Percentiles rank a stretch among this genome's conserved stretches.
Conservation (phyloP, 306 rosid genomes). For the Vachellia pachyceras region DNA sequence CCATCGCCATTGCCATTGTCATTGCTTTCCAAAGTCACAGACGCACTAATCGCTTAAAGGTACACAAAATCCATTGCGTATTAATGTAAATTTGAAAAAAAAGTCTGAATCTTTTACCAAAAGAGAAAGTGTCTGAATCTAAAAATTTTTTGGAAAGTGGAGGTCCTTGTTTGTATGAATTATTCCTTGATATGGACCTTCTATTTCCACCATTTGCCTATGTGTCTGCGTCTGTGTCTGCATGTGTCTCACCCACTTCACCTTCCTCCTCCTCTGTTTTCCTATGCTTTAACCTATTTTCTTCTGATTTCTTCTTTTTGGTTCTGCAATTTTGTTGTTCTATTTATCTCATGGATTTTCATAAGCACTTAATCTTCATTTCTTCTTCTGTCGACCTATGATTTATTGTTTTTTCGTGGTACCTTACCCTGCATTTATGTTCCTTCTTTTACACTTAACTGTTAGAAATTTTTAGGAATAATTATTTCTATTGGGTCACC, state of each 20-base stretch:
- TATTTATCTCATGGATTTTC: not conserved
- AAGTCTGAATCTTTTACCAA: too few species aligned
- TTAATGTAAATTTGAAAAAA: too few species aligned
- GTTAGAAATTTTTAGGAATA: too few species aligned
- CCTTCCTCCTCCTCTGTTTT: not conserved
- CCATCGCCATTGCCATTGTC: too few species aligned
- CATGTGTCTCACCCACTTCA: constrained; percentile 33
- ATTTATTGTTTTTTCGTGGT: not conserved
- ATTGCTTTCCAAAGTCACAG: too few species aligned
- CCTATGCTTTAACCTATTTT: not conserved
- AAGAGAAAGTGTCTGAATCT: too few species aligned
- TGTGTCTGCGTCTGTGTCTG: not conserved
- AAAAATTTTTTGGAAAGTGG: too few species aligned
- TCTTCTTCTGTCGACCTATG: not conserved
- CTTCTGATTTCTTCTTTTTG: not conserved
- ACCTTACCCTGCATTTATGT: too few species aligned
- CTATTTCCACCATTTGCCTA: not conserved
- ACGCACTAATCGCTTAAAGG: too few species aligned
- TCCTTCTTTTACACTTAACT: too few species aligned
- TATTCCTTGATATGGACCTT: not conserved
- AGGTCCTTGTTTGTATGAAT: not conserved
- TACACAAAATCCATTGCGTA: too few species aligned
- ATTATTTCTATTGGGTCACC: too few species aligned
- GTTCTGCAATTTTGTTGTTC: not conserved
- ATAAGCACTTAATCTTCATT: not conserved